These are phyloP conservation scores for Huiozyma sinensis DNA, from an alignment of 805 yeast species.

Conservation along the genomic window DNA sequence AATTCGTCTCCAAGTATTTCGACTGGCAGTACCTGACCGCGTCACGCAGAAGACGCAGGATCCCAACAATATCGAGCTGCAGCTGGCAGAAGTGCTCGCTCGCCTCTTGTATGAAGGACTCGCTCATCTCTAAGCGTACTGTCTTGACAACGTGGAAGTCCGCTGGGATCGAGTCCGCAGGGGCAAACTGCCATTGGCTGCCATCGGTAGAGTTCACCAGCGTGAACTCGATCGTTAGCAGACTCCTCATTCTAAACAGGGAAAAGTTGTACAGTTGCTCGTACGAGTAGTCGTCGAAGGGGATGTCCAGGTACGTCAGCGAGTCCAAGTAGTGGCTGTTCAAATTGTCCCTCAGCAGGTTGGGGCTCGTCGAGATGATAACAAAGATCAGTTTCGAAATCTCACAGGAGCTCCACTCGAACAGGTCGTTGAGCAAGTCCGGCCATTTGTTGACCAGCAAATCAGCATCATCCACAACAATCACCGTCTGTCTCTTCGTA, in stretches of 20 bases:
- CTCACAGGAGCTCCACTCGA: slow-evolving; percentile 88
- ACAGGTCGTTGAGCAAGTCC: slow-evolving; percentile 82
- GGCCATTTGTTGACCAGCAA: slow-evolving; percentile 70
- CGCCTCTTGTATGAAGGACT: too few relatives aligned
- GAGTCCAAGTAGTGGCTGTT: slow-evolving; percentile 86
- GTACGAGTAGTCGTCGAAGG: slow-evolving; percentile 78
- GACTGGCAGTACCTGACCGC: too few relatives aligned
- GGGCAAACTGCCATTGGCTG: too few relatives aligned
- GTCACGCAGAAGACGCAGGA: too few relatives aligned
- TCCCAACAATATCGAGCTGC: too few relatives aligned
- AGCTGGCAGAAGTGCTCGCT: too few relatives aligned
- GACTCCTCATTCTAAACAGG: slow-evolving; percentile 46
- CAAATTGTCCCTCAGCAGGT: slow-evolving; percentile 76
- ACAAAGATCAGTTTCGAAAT: slow-evolving; percentile 72
- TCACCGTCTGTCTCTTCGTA: slow-evolving; percentile 41
- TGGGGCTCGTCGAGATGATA: slow-evolving; percentile 94
- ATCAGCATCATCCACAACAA: slow-evolving; percentile 84
- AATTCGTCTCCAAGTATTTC: too few relatives aligned
- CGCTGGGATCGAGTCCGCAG: too few relatives aligned
- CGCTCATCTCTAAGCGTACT: too few relatives aligned
- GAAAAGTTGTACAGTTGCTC: slow-evolving; percentile 68
- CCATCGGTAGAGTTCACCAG: too few relatives aligned
- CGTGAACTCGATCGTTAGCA: slow-evolving; percentile 18
- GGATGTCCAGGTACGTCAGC: slow-evolving; percentile 71
- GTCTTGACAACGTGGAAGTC: too few relatives aligned